Evolutionary conservation across 2,329 filamentous ascomycete species (phyloP).

Genomic region (Aspergillus pseudonomiae): DNA sequence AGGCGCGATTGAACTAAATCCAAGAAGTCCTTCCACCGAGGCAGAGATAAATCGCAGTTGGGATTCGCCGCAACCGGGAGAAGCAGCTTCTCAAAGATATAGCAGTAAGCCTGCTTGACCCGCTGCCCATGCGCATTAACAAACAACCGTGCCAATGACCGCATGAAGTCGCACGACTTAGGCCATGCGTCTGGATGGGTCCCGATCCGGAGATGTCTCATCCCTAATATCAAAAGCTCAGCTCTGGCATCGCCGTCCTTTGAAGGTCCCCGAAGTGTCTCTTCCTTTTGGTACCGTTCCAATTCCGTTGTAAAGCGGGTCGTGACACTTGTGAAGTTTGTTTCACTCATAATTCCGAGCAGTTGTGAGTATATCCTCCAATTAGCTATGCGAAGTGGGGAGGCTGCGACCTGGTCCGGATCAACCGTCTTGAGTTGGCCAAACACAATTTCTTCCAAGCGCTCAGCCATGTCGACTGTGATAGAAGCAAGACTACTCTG

Average conservation of each 20-base stretch:
- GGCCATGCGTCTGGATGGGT: constrained; percentile 76
- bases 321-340: constrained; percentile 84
- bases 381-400: constrained; percentile 84
- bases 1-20: constrained; percentile 76
- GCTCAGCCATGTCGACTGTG: constrained; percentile 88
- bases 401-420: constrained; percentile 70
- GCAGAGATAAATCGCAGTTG: constrained; percentile 73
- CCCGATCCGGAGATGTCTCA: constrained; percentile 84
- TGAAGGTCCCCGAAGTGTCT: constrained; percentile 50
- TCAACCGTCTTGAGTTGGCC: constrained; percentile 90
- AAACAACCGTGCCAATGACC: constrained; percentile 79
- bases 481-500: constrained; percentile 83
- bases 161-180: constrained; percentile 86
- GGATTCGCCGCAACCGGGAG: constrained; percentile 84
- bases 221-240: constrained; percentile 83
- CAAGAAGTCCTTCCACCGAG: constrained; percentile 86
- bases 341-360: constrained; percentile 92
- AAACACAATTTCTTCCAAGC: constrained; percentile 93
- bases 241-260: constrained; percentile 77
- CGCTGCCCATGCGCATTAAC: constrained; percentile 81
- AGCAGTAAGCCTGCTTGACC: constrained; percentile 93
- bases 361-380: constrained; percentile 94
- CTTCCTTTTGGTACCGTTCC: constrained; percentile 74
- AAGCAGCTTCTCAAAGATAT: constrained; percentile 83
- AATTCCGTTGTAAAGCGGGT: constrained; percentile 81